A percentile compares a stretch with the other conserved stretches of the same genome.
These are phyloP conservation scores for Onygenales sp. DNA, from an alignment of 2,329 filamentous ascomycete species.

Conservation along the genomic window DNA sequence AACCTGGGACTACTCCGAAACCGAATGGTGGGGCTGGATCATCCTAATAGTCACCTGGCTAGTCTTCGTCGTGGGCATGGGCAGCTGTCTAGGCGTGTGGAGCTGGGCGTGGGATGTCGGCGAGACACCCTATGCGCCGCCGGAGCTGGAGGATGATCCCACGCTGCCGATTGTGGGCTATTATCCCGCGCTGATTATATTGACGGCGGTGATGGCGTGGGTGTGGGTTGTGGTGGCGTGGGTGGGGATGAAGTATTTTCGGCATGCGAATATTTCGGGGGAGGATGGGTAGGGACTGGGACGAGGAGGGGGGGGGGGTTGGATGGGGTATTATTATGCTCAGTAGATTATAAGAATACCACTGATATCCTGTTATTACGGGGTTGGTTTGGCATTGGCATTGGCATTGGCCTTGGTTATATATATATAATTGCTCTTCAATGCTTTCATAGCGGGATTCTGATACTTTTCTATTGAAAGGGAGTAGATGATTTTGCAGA, in stretches of 20 bases:
- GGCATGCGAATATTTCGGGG: constrained; percentile 82
- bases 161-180: constrained; percentile 94
- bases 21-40: constrained; percentile 97
- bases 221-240: constrained; percentile 96
- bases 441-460: too few relatives aligned
- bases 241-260: constrained; percentile 99
- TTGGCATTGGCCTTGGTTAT: too few relatives aligned
- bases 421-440: too few relatives aligned
- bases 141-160: constrained; percentile 88
- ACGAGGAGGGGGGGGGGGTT: background rate
- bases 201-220: constrained; percentile 96
- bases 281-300: constrained; percentile 34
- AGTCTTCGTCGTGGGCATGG: constrained; percentile 94
- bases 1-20: constrained; percentile 88
- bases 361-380: too few relatives aligned
- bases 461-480: too few relatives aligned
- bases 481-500: too few relatives aligned
- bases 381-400: too few relatives aligned
- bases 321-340: too few relatives aligned
- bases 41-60: constrained; percentile 86
- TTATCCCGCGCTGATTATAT: constrained; percentile 86
- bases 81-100: constrained; percentile 89
- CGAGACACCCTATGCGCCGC: constrained; percentile 88
- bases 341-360: too few relatives aligned
- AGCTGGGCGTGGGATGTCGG: constrained; percentile 99